phyloP scores from a whole-genome alignment of 2,329 filamentous ascomycete species.

The Seiridium cupressi region DNA sequence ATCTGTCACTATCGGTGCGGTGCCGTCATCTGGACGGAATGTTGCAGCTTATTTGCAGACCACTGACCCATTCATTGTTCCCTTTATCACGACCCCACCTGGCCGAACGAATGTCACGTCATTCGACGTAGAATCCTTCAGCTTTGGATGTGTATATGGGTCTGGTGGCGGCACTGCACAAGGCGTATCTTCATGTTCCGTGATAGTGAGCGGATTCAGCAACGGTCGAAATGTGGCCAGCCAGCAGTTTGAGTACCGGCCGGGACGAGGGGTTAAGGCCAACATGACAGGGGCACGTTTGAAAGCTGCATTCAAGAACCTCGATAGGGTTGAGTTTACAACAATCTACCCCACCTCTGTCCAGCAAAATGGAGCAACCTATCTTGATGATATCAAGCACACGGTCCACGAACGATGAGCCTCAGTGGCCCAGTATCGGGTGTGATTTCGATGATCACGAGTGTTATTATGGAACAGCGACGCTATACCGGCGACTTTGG shows the following conservation, averaged over 20 bases:
- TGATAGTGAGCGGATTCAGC: not conserved
- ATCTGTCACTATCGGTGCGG: not conserved
- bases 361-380: not conserved
- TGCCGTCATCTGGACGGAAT: not conserved
- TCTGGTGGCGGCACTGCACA: not conserved
- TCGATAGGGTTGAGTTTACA: not conserved
- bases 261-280: not conserved
- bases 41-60: not conserved
- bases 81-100: not conserved
- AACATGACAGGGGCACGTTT: not conserved
- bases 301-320: not conserved
- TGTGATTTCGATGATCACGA: too few species aligned
- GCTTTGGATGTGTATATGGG: not conserved
- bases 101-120: not conserved
- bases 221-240: not conserved
- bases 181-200: not conserved
- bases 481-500: too few species aligned
- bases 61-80: not conserved
- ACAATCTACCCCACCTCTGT: not conserved
- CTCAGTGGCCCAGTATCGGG: too few species aligned
- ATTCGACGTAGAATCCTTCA: not conserved
- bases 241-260: not conserved
- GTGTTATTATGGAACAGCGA: too few species aligned
- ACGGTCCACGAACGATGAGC: not conserved
- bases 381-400: not conserved